phyloP scores from a whole-genome alignment of 257 asterid genomes.

The Orobanche coerulescens region DNA sequence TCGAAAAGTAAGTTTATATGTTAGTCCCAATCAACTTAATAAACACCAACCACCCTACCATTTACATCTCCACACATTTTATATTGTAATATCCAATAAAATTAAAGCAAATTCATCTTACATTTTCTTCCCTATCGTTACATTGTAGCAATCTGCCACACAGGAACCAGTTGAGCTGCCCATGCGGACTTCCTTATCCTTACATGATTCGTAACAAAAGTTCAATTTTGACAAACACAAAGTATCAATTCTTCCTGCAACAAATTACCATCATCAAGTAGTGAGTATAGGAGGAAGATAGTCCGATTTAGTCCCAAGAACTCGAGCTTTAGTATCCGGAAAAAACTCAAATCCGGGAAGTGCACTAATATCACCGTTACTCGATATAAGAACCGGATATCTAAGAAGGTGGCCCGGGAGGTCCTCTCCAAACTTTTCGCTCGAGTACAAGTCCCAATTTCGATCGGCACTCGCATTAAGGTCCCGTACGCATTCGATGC shows the following conservation, averaged over 20 bases:
- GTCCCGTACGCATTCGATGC: slow-evolving; percentile 43
- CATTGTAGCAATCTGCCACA: too few species aligned
- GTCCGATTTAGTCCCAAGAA: slow-evolving; percentile 54
- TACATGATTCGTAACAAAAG: too few species aligned
- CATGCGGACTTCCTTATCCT: too few species aligned
- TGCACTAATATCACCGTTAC: slow-evolving; percentile 37
- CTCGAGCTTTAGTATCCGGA: slow-evolving; percentile 83
- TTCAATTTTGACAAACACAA: neutral
- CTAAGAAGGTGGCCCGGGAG: slow-evolving; percentile 70
- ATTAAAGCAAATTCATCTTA: too few species aligned
- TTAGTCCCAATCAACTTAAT: too few species aligned
- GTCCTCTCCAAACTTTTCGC: slow-evolving; percentile 32
- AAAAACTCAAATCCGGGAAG: slow-evolving; percentile 53
- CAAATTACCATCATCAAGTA: slow-evolving; percentile 26
- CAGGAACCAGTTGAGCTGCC: too few species aligned
- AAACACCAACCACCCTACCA: too few species aligned
- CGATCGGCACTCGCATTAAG: slow-evolving; percentile 50
- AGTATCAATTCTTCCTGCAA: too few species aligned
- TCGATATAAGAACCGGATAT: slow-evolving; percentile 52
- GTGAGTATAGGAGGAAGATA: slow-evolving; percentile 68
- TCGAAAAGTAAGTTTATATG: too few species aligned
- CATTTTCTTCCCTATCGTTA: too few species aligned
- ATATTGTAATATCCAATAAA: too few species aligned
- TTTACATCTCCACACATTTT: too few species aligned
- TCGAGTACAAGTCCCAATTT: slow-evolving; percentile 49